Base-by-base conservation (phyloP, 306 rosid genomes). In the Rosa multiflora region DNA sequence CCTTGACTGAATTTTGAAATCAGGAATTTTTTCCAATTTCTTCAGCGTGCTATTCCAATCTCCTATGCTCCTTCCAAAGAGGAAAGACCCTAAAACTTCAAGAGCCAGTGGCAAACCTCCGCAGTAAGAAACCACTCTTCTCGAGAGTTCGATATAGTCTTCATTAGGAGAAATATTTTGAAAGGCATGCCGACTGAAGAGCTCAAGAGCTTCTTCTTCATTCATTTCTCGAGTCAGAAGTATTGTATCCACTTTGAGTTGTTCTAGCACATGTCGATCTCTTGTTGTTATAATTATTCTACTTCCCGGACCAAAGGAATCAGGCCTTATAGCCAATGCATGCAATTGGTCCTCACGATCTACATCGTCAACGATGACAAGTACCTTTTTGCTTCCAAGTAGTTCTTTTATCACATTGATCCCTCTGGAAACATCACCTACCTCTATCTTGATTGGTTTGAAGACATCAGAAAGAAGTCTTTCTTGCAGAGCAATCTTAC, bases 131-230 rank as follows among this genome's bases (percentile, higher is more conserved):
- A 52, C 58, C 1, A 52, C 4, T 14, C 9, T 15, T 5, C 21
- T 52, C 5, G 58, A 52, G 58, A 52, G 58, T 52, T 17, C 21
- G 4, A 14, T 5, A 32, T 12, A 12, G 5, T 51, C n/a, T 17
- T 15, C 1, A 13, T 14, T 6, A 1, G 81, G 83, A 10, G 10
- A 48, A 1, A 10, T 12, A 20, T 49, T 26, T 3, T 67, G 17
- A 47, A 87, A 87, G 4, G 90, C 88, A 75, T 87, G 82, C 85
- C 80, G 67, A 48, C 69, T 76, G 2, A 84, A 67, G 17, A 82
- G 76, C 39, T 46, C 67, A 5, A 78, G 58, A 5, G 83, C 83
- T 32, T 87, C 86, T 5, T 0, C 9, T 14, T 58, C 4, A 0
- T 80, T 9, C 85, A 82, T 56, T 73, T 82, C 71, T 32, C 37